phyloP scores from a whole-genome alignment of 2,329 filamentous ascomycete genomes.

The Fusarium metavorans region DNA sequence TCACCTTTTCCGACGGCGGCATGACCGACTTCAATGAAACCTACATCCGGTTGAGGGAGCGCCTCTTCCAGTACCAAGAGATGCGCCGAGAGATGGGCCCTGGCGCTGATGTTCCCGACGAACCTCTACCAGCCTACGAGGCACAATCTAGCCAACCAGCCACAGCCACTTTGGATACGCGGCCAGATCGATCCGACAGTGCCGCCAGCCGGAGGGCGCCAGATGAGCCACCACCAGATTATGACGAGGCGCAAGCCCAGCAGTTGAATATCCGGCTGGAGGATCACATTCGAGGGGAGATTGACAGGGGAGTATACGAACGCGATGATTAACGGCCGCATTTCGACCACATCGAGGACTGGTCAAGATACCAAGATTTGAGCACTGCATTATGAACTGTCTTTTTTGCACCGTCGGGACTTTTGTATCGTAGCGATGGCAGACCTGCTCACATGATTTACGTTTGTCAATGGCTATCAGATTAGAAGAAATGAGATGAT shows the following conservation, averaged over 20 bases:
- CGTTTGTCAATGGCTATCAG: constrained; percentile 16
- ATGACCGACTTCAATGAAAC: constrained; percentile 88
- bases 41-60: constrained; percentile 87
- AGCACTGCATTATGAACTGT: constrained; percentile 38
- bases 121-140: constrained; percentile 91
- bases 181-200: constrained; percentile 51
- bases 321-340: constrained; percentile 42
- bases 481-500: constrained; percentile 4
- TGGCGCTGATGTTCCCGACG: constrained; percentile 76
- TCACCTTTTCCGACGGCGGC: constrained; percentile 95
- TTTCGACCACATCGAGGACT: constrained; percentile 29
- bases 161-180: constrained; percentile 40
- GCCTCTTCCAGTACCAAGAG: constrained; percentile 83
- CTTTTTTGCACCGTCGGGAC: constrained; percentile 14
- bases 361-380: constrained; percentile 40
- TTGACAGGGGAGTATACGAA: constrained; percentile 67
- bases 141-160: constrained; percentile 57
- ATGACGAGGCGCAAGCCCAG: constrained; percentile 89
- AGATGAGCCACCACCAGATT: constrained; percentile 87
- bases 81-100: constrained; percentile 76
- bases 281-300: constrained; percentile 79
- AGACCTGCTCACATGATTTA: constrained; percentile 7
- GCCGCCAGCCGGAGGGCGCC: constrained; percentile 59
- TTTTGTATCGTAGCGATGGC: constrained; percentile 19
- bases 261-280: constrained; percentile 70